A percentile compares a stretch with the other conserved stretches of the same genome.
These are phyloP conservation scores for Diversispora eburnea DNA, from an alignment of 192 early-diverging fungal genomes.

Conservation along the genomic window DNA sequence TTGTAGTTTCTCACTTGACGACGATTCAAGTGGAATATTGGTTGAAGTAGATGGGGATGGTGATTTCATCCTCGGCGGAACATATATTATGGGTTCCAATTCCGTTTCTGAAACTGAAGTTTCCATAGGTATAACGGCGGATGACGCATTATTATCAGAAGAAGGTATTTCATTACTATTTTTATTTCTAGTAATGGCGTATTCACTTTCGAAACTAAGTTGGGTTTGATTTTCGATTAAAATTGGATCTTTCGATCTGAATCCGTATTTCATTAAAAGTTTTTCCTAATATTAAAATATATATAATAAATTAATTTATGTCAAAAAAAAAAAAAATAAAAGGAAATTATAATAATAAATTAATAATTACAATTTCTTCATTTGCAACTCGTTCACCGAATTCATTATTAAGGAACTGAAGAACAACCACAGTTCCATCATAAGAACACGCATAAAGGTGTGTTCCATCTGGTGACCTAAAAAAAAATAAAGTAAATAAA, in stretches of 20 bases:
- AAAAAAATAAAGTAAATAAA: not conserved
- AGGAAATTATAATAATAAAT: not conserved
- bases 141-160: too few relatives aligned
- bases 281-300: slow-evolving; percentile 30
- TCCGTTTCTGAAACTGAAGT: too few relatives aligned
- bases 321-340: not conserved
- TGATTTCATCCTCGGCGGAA: too few relatives aligned
- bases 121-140: too few relatives aligned
- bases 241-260: slow-evolving; percentile 41
- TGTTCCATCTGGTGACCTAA: slow-evolving; percentile 69
- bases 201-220: slow-evolving; percentile 61
- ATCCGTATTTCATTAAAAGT: slow-evolving; percentile 47
- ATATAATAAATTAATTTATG: not conserved
- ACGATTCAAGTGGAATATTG: too few relatives aligned
- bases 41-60: too few relatives aligned
- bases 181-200: slow-evolving; percentile 27
- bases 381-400: slow-evolving; percentile 60
- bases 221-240: slow-evolving; percentile 62
- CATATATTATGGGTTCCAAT: too few relatives aligned
- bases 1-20: too few relatives aligned
- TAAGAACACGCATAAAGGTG: slow-evolving; percentile 84
- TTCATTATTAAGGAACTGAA: slow-evolving; percentile 67
- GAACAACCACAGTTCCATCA: slow-evolving; percentile 80
- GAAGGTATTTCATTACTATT: not conserved
- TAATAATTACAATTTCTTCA: slow-evolving; percentile 59